Percentiles rank a stretch among this genome's conserved stretches.
Conservation (phyloP, 2,329 filamentous ascomycete genomes). For the Colletotrichum salicis region DNA sequence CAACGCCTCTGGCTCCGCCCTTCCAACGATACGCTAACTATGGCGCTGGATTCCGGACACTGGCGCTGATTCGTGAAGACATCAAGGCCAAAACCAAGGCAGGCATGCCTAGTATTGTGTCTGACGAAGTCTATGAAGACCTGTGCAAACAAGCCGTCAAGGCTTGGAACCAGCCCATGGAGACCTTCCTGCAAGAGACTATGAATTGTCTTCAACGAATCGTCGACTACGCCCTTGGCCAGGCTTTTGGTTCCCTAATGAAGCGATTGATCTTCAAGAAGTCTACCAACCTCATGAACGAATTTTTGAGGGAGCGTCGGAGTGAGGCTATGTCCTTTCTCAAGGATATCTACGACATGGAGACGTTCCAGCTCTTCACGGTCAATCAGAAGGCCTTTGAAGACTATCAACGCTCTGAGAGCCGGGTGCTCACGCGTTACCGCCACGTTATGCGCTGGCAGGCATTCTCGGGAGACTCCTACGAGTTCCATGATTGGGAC, state of each 20-base stretch:
- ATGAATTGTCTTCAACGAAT: slow-evolving; percentile 58
- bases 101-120: slow-evolving; percentile 68
- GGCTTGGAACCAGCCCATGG: slow-evolving; percentile 67
- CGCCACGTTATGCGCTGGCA: slow-evolving; percentile 62
- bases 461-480: slow-evolving; percentile 46
- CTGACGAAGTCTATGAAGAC: slow-evolving; percentile 68
- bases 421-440: slow-evolving; percentile 55
- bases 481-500: slow-evolving; percentile 50
- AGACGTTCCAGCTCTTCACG: slow-evolving; percentile 67
- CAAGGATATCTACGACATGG: slow-evolving; percentile 60
- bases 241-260: slow-evolving; percentile 58
- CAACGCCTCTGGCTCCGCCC: slow-evolving; percentile 35
- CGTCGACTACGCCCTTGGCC: slow-evolving; percentile 58
- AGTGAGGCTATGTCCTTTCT: slow-evolving; percentile 51
- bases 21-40: slow-evolving; percentile 53
- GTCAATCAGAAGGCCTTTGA: slow-evolving; percentile 62
- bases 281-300: slow-evolving; percentile 53
- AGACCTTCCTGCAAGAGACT: slow-evolving; percentile 58
- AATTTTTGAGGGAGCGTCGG: slow-evolving; percentile 55
- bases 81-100: slow-evolving; percentile 65
- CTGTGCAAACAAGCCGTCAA: slow-evolving; percentile 67
- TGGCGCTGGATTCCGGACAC: slow-evolving; percentile 55
- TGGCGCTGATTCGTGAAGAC: slow-evolving; percentile 63
- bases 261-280: slow-evolving; percentile 62
- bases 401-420: slow-evolving; percentile 58